These are phyloP conservation scores for Microbotryum saponariae DNA, from an alignment of 1,284 basidiomycete genomes.

Conservation along the genomic window DNA sequence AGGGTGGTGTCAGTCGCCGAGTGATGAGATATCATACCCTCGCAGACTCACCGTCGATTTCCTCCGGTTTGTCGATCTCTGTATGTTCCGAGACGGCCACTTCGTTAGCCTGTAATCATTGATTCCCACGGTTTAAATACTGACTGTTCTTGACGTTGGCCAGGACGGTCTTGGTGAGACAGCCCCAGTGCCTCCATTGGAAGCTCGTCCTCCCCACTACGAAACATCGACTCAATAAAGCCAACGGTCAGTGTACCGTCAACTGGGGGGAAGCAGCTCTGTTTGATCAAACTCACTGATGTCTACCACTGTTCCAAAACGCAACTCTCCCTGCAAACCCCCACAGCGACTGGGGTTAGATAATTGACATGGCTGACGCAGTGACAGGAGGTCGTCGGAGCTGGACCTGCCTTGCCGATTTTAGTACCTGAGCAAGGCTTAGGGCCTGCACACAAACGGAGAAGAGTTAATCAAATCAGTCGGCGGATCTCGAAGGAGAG, in stretches of 20 bases:
- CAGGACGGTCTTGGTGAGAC: conserved; percentile 27
- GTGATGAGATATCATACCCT: neutral
- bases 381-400: too few relatives aligned
- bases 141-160: conserved; percentile 14
- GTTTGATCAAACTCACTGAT: conserved; percentile 25
- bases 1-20: neutral
- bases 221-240: neutral
- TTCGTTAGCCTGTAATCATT: neutral
- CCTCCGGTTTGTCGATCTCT: conserved; percentile 18
- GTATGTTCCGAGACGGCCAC: neutral
- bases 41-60: conserved; percentile 17
- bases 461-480: too few relatives aligned
- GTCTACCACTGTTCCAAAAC: conserved; percentile 38
- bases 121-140: neutral
- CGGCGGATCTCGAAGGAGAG: too few relatives aligned
- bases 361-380: too few relatives aligned
- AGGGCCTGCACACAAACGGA: conserved; percentile 14
- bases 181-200: conserved; percentile 41
- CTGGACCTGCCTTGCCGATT: conserved; percentile 33
- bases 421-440: conserved; percentile 39
- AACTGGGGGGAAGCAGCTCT: neutral
- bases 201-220: conserved; percentile 32
- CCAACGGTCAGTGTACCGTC: neutral
- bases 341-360: too few relatives aligned
- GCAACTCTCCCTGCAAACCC: conserved; percentile 19